These are phyloP conservation scores for Dianthus caryophyllus DNA, from an alignment of 148 eudicot species.

Conservation along the genomic window DNA sequence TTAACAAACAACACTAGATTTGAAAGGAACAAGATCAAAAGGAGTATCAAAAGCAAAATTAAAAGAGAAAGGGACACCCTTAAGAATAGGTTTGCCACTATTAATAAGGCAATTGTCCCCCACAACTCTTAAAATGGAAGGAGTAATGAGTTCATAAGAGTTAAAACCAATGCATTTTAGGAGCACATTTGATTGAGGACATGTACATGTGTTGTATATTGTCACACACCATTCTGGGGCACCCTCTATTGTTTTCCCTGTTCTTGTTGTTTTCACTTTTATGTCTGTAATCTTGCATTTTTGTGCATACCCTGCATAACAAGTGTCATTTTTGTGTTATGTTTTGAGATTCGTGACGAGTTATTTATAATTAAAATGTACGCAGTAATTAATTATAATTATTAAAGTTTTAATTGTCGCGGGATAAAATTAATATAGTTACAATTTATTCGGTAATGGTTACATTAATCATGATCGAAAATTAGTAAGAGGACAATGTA, in stretches of 20 bases:
- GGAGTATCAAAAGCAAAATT: constrained; percentile 18
- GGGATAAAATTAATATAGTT: too few species aligned
- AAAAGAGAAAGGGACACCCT: constrained; percentile 8
- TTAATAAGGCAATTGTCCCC: constrained; percentile 18
- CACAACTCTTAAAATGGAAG: constrained; percentile 9
- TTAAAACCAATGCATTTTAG: constrained; percentile 11
- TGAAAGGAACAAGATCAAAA: constrained; percentile 11
- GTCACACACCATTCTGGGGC: constrained; percentile 13
- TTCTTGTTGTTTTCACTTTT: neutral
- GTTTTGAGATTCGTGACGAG: too few species aligned
- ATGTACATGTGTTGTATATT: constrained; percentile 6
- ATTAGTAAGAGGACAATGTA: too few species aligned
- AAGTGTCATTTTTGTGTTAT: neutral
- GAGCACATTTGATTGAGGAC: constrained; percentile 14
- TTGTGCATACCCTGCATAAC: neutral
- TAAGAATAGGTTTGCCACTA: constrained; percentile 8
- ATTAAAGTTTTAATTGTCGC: too few species aligned
- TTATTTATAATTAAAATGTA: too few species aligned
- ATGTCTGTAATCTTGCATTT: constrained; percentile 12
- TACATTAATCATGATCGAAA: too few species aligned
- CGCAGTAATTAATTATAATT: too few species aligned
- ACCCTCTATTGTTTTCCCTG: constrained; percentile 12
- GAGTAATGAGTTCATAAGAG: neutral
- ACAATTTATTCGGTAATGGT: too few species aligned
- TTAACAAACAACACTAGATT: constrained; percentile 5